These are phyloP conservation scores for Sclerotinia minor DNA, from an alignment of 2,329 filamentous ascomycete species.

Conservation along the genomic window DNA sequence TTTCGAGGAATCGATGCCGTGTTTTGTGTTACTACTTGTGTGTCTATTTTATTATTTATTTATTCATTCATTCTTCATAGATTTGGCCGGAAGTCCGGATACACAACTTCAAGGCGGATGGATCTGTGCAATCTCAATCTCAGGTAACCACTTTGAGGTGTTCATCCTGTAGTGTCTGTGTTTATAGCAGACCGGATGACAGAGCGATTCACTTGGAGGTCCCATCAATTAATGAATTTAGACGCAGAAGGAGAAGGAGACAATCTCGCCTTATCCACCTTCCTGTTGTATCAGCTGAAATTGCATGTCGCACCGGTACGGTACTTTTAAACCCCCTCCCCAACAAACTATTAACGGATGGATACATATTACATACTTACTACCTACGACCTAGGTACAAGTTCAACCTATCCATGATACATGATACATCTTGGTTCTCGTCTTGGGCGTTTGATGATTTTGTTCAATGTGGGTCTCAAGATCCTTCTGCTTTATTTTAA, in stretches of 20 bases:
- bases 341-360: slow-evolving; percentile 3
- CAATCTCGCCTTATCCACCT: slow-evolving; percentile 17
- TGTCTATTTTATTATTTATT: neutral
- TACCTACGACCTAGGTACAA: neutral
- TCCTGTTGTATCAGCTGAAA: slow-evolving; percentile 18
- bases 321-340: neutral
- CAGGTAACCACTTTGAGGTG: slow-evolving; percentile 3
- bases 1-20: neutral
- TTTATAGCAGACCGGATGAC: neutral
- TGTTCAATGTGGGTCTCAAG: neutral
- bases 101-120: slow-evolving; percentile 9
- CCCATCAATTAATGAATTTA: neutral
- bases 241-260: slow-evolving; percentile 14
- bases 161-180: slow-evolving; percentile 9
- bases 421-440: neutral
- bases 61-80: neutral
- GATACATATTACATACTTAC: slow-evolving; percentile 5
- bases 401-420: neutral
- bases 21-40: neutral
- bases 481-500: slow-evolving; percentile 6
- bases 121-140: slow-evolving; percentile 19
- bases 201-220: neutral
- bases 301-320: slow-evolving; percentile 7
- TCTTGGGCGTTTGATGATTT: slow-evolving; percentile 10
- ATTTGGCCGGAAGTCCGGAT: neutral